Evolutionary conservation across 2,329 filamentous ascomycete genomes (phyloP).

Genomic region (Aspergillus brunneoviolaceus): DNA sequence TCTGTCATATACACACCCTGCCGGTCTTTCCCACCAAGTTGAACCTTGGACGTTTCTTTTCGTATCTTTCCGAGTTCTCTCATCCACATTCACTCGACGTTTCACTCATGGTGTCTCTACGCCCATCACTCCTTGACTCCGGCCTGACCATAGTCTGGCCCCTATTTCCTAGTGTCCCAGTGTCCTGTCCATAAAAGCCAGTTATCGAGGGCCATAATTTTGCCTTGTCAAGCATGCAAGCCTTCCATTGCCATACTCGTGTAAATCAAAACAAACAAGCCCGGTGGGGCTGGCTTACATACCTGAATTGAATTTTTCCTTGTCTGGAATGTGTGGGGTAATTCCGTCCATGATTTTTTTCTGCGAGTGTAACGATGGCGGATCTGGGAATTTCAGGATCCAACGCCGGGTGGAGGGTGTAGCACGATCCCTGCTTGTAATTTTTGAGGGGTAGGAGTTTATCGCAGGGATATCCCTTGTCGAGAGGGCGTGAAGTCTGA

Average conservation of each 20-base stretch:
- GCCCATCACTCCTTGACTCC: not conserved
- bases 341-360: not conserved
- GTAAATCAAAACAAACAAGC: constrained; percentile 3
- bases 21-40: not conserved
- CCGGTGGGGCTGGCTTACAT: not conserved
- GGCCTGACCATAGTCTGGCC: not conserved
- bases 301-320: not conserved
- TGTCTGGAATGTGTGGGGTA: not conserved
- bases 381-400: not conserved
- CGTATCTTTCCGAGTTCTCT: not conserved
- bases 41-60: not conserved
- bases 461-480: not conserved
- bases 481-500: too few species aligned
- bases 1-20: not conserved
- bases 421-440: not conserved
- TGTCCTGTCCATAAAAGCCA: not conserved
- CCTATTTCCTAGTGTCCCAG: not conserved
- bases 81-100: not conserved
- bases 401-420: not conserved
- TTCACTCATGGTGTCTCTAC: not conserved
- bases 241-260: not conserved
- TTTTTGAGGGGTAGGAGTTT: not conserved
- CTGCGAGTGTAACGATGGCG: not conserved
- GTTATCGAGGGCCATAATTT: not conserved
- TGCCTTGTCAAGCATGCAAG: not conserved